These are phyloP conservation scores for Diutina sp. DNA, from an alignment of 1,139 yeast genomes.

Conservation along the genomic window DNA sequence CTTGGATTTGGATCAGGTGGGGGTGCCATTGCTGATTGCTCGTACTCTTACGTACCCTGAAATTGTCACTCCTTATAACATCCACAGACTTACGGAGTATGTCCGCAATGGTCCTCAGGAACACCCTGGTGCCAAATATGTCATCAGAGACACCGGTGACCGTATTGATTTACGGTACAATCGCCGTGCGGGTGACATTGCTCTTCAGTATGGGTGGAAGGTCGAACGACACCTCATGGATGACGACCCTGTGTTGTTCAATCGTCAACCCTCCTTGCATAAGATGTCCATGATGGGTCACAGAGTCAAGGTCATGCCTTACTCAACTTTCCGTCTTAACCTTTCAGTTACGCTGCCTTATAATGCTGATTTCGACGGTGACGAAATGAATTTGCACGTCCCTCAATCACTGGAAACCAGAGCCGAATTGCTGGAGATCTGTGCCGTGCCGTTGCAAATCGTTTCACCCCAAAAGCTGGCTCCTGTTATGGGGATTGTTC, in stretches of 20 bases:
- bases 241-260: constrained; percentile 92
- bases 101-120: constrained; percentile 98
- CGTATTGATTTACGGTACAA: constrained; percentile 95
- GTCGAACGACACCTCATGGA: constrained; percentile 98
- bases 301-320: constrained; percentile 97
- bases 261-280: constrained; percentile 98
- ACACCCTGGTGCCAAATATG: constrained; percentile 99
- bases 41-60: constrained; percentile 94
- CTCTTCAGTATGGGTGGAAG: constrained; percentile 96
- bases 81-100: constrained; percentile 79
- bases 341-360: constrained; percentile 96
- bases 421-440: constrained; percentile 86
- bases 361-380: constrained; percentile 99
- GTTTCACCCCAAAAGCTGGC: constrained; percentile 97
- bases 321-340: constrained; percentile 92
- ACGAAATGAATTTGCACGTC: constrained; percentile 98
- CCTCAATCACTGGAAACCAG: constrained; percentile 98
- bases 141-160: constrained; percentile 95
- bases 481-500: constrained; percentile 99
- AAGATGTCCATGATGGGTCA: constrained; percentile 99
- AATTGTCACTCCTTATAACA: constrained; percentile 93
- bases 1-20: constrained; percentile 93
- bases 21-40: constrained; percentile 95
- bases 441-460: constrained; percentile 96
- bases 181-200: constrained; percentile 97